Conservation (phyloP, 495 filamentous ascomycete genomes). For the Aspergillus wentii region DNA sequence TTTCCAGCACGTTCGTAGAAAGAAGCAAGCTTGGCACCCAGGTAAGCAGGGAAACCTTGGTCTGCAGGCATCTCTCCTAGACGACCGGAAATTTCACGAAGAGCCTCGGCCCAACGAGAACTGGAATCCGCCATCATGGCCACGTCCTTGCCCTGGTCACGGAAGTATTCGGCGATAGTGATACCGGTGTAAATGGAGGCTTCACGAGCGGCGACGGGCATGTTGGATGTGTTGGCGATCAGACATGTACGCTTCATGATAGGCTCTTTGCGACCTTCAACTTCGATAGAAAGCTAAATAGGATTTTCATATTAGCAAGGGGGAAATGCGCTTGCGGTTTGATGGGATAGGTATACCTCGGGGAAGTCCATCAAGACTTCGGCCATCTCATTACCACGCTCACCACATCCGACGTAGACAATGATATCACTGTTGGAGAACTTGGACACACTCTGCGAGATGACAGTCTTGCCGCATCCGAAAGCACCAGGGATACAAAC, state of each 20-base stretch:
- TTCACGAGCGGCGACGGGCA: slow-evolving; percentile 98
- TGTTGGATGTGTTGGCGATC: slow-evolving; percentile 99
- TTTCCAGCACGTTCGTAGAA: slow-evolving; percentile 99
- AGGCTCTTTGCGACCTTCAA: slow-evolving; percentile 89
- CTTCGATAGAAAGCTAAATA: slow-evolving; percentile 72
- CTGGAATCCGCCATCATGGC: slow-evolving; percentile 99
- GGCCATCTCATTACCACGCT: slow-evolving; percentile 99
- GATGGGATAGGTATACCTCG: too few relatives aligned
- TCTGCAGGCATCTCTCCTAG: slow-evolving; percentile 99
- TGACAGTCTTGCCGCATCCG: slow-evolving; percentile 99
- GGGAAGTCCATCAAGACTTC: slow-evolving; percentile 99
- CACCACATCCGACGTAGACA: slow-evolving; percentile 96
- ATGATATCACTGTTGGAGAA: slow-evolving; percentile 99
- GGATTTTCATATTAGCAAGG: slow-evolving; percentile 3
- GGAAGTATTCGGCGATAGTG: slow-evolving; percentile 96
- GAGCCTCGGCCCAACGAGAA: slow-evolving; percentile 96
- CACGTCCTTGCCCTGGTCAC: slow-evolving; percentile 95
- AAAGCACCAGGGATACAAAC: slow-evolving; percentile 98
- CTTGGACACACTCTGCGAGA: slow-evolving; percentile 95
- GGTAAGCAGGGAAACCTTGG: slow-evolving; percentile 97
- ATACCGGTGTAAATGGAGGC: slow-evolving; percentile 99
- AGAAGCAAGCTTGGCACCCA: slow-evolving; percentile 92
- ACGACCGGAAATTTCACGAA: slow-evolving; percentile 98
- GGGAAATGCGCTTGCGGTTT: slow-evolving; percentile 9
- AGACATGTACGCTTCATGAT: slow-evolving; percentile 99